These are phyloP conservation scores for Rhodomyrtus psidioides DNA, from an alignment of 441 rosid species.

Conservation along the genomic window DNA sequence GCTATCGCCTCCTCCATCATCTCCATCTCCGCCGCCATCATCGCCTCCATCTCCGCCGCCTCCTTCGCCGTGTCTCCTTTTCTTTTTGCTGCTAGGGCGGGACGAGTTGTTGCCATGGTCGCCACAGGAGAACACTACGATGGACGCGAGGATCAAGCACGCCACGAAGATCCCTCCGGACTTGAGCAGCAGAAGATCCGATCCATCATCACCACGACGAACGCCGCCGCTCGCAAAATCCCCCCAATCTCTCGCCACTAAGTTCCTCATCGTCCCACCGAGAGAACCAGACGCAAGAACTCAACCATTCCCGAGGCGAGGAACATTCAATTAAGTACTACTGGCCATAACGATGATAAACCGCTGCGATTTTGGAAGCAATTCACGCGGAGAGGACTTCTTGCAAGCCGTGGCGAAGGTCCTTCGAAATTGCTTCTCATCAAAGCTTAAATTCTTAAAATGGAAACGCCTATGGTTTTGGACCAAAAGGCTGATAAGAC, in stretches of 20 bases:
- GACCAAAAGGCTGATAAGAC: neutral
- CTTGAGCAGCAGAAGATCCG: neutral
- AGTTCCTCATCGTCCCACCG: neutral
- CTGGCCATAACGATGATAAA: neutral
- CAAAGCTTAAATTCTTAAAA: neutral
- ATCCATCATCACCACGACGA: neutral
- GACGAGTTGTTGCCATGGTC: neutral
- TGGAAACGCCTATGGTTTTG: neutral
- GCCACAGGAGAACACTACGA: neutral
- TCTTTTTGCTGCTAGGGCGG: no score
- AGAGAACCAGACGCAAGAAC: neutral
- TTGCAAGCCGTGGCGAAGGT: neutral
- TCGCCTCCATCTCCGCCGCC: neutral
- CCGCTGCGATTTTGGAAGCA: neutral
- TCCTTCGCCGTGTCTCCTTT: neutral
- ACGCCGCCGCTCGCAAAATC: neutral
- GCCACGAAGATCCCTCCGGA: neutral
- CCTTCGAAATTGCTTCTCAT: neutral
- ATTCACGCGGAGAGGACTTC: neutral
- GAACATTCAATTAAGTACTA: neutral
- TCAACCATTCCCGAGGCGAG: neutral
- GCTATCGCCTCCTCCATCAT: neutral
- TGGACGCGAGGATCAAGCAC: neutral
- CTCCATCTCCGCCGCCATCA: neutral
- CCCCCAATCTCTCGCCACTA: neutral